Conservation (phyloP, 2,329 filamentous ascomycete species). For the Ascosphaera aggregata region DNA sequence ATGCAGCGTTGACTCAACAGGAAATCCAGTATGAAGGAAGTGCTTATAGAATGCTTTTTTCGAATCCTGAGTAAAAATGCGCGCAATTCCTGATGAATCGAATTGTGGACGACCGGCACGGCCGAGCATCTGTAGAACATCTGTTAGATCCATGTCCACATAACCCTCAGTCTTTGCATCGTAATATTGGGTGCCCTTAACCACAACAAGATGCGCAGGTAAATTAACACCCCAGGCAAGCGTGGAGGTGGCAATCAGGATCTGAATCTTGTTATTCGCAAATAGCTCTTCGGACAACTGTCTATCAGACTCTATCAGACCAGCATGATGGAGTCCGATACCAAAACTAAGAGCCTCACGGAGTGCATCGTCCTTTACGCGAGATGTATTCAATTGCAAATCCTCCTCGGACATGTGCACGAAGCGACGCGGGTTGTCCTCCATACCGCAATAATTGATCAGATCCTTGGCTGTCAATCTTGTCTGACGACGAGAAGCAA, state of each 20-base stretch:
- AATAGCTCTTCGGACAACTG: conserved; percentile 87
- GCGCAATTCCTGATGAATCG: conserved; percentile 81
- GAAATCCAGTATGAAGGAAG: conserved; percentile 93
- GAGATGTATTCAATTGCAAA: conserved; percentile 59
- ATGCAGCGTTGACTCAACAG: conserved; percentile 87
- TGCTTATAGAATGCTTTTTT: conserved; percentile 99
- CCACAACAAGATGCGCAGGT: conserved; percentile 86
- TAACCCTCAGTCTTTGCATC: conserved; percentile 96
- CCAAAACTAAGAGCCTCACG: conserved; percentile 92
- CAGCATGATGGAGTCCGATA: conserved; percentile 91
- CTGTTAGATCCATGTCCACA: conserved; percentile 95
- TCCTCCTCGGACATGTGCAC: conserved; percentile 90
- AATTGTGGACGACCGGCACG: conserved; percentile 91
- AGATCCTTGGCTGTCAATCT: conserved; percentile 85
- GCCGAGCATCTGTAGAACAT: conserved; percentile 94
- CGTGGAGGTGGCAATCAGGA: conserved; percentile 85
- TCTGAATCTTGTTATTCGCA: conserved; percentile 93
- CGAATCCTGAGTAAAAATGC: conserved; percentile 89
- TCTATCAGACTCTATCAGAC: conserved; percentile 82
- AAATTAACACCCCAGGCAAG: conserved; percentile 97
- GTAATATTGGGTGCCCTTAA: conserved; percentile 96
- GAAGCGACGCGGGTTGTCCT: conserved; percentile 88
- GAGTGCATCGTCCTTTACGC: conserved; percentile 82
- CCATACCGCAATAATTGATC: conserved; percentile 96
- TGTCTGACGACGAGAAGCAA: conserved; percentile 85